Evolutionary conservation across 1,284 basidiomycete species (phyloP).

Genomic region (Cutaneotrichosporon cavernicola): DNA sequence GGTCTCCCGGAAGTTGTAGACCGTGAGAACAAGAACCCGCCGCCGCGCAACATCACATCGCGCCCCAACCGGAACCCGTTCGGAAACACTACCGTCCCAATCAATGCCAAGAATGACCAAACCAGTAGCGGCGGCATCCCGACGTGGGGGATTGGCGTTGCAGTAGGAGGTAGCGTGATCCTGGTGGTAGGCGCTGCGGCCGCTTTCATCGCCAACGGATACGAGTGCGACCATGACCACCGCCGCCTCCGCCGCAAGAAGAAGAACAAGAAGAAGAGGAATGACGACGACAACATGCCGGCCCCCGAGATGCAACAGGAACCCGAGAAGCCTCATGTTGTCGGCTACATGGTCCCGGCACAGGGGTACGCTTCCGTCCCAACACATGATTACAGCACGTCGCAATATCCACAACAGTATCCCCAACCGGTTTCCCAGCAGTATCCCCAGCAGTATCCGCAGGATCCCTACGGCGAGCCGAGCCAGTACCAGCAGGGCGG

Average conservation of each 20-base stretch:
- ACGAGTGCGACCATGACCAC: constrained; percentile 7
- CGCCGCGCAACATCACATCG: neutral
- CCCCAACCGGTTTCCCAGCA: too few species aligned
- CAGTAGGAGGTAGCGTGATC: neutral
- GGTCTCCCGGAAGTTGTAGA: neutral
- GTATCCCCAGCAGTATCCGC: too few species aligned
- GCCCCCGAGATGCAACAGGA: neutral
- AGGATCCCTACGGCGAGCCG: too few species aligned
- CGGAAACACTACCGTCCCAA: neutral
- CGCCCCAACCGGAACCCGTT: neutral
- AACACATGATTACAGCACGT: neutral
- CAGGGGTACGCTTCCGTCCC: neutral
- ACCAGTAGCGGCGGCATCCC: neutral
- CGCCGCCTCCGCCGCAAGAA: neutral
- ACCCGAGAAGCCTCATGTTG: neutral
- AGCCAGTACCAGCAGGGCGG: too few species aligned
- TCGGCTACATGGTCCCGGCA: neutral
- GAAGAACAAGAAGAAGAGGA: constrained; percentile 3
- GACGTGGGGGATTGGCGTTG: neutral
- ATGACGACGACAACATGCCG: neutral
- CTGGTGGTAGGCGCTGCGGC: neutral
- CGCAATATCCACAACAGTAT: neutral
- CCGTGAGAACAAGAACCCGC: neutral
- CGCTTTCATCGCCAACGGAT: neutral
- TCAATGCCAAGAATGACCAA: neutral